phyloP scores from a whole-genome alignment of 1,284 basidiomycete species.

The Ustilago crameri region DNA sequence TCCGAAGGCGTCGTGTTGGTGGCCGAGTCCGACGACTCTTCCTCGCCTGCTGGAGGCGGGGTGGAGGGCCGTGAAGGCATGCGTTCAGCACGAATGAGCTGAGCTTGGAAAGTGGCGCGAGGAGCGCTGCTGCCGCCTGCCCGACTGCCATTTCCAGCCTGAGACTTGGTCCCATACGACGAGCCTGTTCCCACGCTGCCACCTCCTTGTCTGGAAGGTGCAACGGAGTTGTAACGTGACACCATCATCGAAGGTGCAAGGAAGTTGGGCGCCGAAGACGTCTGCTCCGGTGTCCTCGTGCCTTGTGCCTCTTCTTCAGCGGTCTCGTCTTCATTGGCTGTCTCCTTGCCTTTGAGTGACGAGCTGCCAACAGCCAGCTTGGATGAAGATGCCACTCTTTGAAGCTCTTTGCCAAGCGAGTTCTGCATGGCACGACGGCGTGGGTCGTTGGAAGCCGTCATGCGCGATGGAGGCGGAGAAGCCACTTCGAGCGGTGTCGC shows the following conservation, averaged over 20 bases:
- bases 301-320: slow-evolving; percentile 14
- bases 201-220: slow-evolving; percentile 42
- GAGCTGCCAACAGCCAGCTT: slow-evolving; percentile 27
- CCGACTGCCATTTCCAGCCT: slow-evolving; percentile 23
- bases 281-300: slow-evolving; percentile 24
- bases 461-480: slow-evolving; percentile 47
- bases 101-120: slow-evolving; percentile 44
- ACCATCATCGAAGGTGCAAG: slow-evolving; percentile 32
- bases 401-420: slow-evolving; percentile 24
- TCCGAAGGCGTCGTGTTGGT: slow-evolving; percentile 42
- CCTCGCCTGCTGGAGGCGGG: slow-evolving; percentile 26
- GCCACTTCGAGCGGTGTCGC: slow-evolving; percentile 42
- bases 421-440: slow-evolving; percentile 47
- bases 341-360: slow-evolving; percentile 32
- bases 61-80: slow-evolving; percentile 45
- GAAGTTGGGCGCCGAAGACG: slow-evolving; percentile 32
- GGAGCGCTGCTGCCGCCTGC: slow-evolving; percentile 32
- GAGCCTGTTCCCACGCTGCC: slow-evolving; percentile 37
- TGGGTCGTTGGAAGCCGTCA: slow-evolving; percentile 37
- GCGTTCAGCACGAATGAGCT: slow-evolving; percentile 41
- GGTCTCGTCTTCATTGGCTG: slow-evolving; percentile 21
- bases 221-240: slow-evolving; percentile 40
- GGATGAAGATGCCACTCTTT: slow-evolving; percentile 15
- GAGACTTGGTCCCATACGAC: slow-evolving; percentile 37
- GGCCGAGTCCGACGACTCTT: slow-evolving; percentile 32